A percentile compares a stretch with the other conserved stretches of the same genome.
Evolutionary conservation across 305 asterid genomes (phyloP).

Genomic region (Euphrasia arctica): DNA sequence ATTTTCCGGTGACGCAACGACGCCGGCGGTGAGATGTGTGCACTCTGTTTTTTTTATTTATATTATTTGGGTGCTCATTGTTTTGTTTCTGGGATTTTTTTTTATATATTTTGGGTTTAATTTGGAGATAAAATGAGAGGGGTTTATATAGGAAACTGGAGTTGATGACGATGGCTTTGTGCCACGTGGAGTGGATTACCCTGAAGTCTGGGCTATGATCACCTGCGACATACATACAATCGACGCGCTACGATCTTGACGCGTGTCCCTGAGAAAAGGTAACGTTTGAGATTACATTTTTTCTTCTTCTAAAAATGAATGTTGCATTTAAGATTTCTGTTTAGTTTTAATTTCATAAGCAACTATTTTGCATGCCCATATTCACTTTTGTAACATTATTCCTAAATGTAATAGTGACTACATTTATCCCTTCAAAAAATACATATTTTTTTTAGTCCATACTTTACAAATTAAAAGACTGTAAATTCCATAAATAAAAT

Average conservation of each 20-base stretch:
- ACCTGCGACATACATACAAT: constrained; percentile 16
- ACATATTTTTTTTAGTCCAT: too few species aligned
- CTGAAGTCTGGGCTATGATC: constrained; percentile 39
- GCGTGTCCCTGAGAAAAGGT: constrained; percentile 19
- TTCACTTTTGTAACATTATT: too few species aligned
- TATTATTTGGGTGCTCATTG: constrained; percentile 9
- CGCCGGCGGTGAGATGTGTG: constrained; percentile 26
- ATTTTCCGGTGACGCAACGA: constrained; percentile 52
- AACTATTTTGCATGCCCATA: neutral
- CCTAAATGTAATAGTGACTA: too few species aligned
- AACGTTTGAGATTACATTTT: neutral
- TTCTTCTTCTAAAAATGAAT: neutral
- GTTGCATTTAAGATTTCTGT: constrained; percentile 5
- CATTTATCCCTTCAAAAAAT: too few species aligned
- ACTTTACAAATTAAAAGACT: too few species aligned
- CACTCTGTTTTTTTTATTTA: neutral
- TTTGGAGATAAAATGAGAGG: constrained; percentile 2
- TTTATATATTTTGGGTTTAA: constrained; percentile 9
- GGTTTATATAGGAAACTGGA: constrained; percentile 41
- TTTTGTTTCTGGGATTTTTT: neutral
- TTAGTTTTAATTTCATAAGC: neutral
- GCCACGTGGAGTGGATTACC: constrained; percentile 41
- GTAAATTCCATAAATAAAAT: too few species aligned
- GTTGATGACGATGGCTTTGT: constrained; percentile 41
- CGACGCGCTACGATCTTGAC: neutral